Evolutionary conservation across 2,329 filamentous ascomycete genomes (phyloP), one percentile per base, ranked within the genome.

Genomic region (Apiospora phragmitis): DNA sequence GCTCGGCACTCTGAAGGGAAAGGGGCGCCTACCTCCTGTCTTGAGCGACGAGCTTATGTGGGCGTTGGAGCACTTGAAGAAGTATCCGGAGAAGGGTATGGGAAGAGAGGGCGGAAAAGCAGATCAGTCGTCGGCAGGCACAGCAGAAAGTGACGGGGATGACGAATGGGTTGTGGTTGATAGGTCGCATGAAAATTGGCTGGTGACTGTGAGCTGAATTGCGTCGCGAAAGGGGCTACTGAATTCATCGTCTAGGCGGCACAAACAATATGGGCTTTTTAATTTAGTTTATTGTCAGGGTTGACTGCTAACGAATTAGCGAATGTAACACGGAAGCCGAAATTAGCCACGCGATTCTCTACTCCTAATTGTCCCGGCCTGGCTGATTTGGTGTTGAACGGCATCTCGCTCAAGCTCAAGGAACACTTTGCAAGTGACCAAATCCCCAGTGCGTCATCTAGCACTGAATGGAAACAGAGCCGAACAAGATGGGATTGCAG

Each of bases 11-110:
- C 74, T 90, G 55, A 79, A 78, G 35, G 86, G 85, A 0, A 81
- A 85, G 18, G 85, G 86, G 0, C 80, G 82, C 49, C 76, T 82
- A 7, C 85, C 85, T n/a, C 85, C 86, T 0, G 79, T 82, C 0
- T 72, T 87, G 11, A 80, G 80, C 1, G 78, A 81, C 24, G 80
- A 85, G 9, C 68, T 86, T 24, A 76, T 84, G 0, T 86, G 85
- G 83, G 85, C 85, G 0, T 75, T 87, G 43, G 84, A 86, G 45
- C 78, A 87, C 71, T 70, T 87, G 4, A 81, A 76, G 45, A 87
- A 87, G 72, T 87, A 87, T 71, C 83, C 84, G 1, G 79, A 8
- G 51, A 29, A 29, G 16, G 18, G 29, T 3, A 11, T 12, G 16
- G 29, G 51, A 26, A 21, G 21, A 9, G 51, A 55, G 8, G 16